phyloP scores from a whole-genome alignment of 345 rosid species.

The Trapa incisa region DNA sequence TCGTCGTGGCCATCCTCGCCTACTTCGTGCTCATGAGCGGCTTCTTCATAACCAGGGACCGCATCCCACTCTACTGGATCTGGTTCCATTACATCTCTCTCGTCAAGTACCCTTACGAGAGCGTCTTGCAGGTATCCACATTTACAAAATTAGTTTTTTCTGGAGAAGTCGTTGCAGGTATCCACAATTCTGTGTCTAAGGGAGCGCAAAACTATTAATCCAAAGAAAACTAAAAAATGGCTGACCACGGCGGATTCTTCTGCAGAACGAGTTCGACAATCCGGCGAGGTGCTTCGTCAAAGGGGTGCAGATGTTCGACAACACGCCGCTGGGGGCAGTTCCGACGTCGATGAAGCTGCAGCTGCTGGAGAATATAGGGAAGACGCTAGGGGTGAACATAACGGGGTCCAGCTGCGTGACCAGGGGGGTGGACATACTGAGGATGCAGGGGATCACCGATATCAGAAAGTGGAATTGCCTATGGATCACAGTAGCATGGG shows the following conservation, averaged over 20 bases:
- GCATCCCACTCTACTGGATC: constrained; percentile 72
- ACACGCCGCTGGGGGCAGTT: constrained; percentile 43
- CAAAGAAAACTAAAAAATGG: too few relatives aligned
- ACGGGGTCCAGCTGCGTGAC: constrained; percentile 69
- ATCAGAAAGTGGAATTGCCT: constrained; percentile 75
- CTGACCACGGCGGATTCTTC: too few relatives aligned
- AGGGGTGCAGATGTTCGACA: constrained; percentile 80
- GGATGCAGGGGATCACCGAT: constrained; percentile 62
- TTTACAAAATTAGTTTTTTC: too few relatives aligned
- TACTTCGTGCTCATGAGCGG: constrained; percentile 89
- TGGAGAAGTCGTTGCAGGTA: too few relatives aligned
- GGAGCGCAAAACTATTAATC: too few relatives aligned
- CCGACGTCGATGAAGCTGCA: constrained; percentile 36
- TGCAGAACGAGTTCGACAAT: constrained; percentile 54
- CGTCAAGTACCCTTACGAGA: constrained; percentile 77
- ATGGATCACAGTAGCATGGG: constrained; percentile 88
- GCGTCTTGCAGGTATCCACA: constrained; percentile 13
- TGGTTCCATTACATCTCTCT: constrained; percentile 91
- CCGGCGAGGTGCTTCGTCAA: constrained; percentile 53
- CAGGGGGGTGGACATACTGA: constrained; percentile 49
- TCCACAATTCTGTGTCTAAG: too few relatives aligned
- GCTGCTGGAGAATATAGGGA: constrained; percentile 49
- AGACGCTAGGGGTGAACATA: constrained; percentile 38
- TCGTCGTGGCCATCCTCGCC: constrained; percentile 69
- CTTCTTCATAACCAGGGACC: constrained; percentile 67